Evolutionary conservation across 2,329 filamentous ascomycete species (phyloP), one percentile per base, ranked within the genome.

Genomic region (Exophiala xenobiotica): DNA sequence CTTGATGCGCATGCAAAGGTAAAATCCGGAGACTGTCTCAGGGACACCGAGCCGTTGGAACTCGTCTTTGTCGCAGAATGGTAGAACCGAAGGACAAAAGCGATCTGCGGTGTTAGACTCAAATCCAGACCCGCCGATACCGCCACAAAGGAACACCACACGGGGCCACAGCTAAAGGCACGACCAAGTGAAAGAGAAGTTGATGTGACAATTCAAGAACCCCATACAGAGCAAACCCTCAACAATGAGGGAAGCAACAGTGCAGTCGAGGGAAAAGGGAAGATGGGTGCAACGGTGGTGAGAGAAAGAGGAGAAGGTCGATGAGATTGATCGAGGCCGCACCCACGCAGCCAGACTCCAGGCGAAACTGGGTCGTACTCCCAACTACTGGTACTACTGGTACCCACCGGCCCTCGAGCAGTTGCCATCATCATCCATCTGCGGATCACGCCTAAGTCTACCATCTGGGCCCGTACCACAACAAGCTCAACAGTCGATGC

Each of bases 231-330:
- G 31, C 31, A 16, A 14, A 40, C 19, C 9, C 20, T 23, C 37
- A 23, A 22, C 22, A 19, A 6, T 39, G 16, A 12, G 18, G 35
- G 14, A 3, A 18, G 16, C 16, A 18, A 20, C 12, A 20, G 6
- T 11, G 14, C 9, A 39, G 38, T 40, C 8, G 20, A 40, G 38
- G 22, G 22, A 14, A 22, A 22, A 24, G 14, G 19, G 38, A 40
- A 22, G 20, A 40, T 23, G 38, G 37, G 37, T 39, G 38, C 14
- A 35, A 16, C 9, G 31, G 4, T 35, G 8, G 31, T 14, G 31
- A 35, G 9, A 35, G 38, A n/a, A 23, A 40, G 38, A 40, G 38
- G 38, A 40, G 38, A 40, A 40, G 38, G 12, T 40, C 18, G 38
- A 40, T 20, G 19, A 20, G 22, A 20, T 18, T 40, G 38, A 24